A percentile compares a stretch with the other conserved stretches of the same genome.
Evolutionary conservation across 129 eudicot species (phyloP).

Genomic region (Helichrysum umbraculigerum): DNA sequence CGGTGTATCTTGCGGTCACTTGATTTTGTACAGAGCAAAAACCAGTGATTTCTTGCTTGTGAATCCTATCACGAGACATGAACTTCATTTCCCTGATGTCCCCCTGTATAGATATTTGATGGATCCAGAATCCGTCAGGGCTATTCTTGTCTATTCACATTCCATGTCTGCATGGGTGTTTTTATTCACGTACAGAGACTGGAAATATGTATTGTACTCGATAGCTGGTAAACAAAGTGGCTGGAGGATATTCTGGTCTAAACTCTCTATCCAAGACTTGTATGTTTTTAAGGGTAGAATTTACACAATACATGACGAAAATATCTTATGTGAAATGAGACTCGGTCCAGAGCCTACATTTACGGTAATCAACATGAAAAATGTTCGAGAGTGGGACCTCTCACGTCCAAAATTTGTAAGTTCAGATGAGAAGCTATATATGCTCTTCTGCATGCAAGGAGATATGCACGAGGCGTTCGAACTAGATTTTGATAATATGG

Average conservation of each 20-base stretch:
- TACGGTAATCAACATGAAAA: neutral
- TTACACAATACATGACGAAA: neutral
- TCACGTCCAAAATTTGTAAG: slow-evolving; percentile 8
- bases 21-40: slow-evolving; percentile 12
- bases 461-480: neutral
- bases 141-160: slow-evolving; percentile 23
- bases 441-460: neutral
- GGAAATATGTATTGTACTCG: neutral
- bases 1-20: slow-evolving; percentile 26
- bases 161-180: slow-evolving; percentile 13
- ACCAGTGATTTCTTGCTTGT: slow-evolving; percentile 25
- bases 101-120: neutral
- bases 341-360: neutral
- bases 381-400: neutral
- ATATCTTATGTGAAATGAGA: slow-evolving; percentile 16
- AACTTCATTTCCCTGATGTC: slow-evolving; percentile 23
- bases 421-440: slow-evolving; percentile 7
- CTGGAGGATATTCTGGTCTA: neutral
- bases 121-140: neutral
- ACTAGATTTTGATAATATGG: slow-evolving; percentile 15
- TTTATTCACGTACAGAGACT: neutral
- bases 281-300: slow-evolving; percentile 10
- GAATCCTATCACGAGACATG: slow-evolving; percentile 31
- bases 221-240: slow-evolving; percentile 6
- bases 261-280: neutral